Conservation (phyloP, 129 eudicot genomes). For the Tanacetum coccineum region DNA sequence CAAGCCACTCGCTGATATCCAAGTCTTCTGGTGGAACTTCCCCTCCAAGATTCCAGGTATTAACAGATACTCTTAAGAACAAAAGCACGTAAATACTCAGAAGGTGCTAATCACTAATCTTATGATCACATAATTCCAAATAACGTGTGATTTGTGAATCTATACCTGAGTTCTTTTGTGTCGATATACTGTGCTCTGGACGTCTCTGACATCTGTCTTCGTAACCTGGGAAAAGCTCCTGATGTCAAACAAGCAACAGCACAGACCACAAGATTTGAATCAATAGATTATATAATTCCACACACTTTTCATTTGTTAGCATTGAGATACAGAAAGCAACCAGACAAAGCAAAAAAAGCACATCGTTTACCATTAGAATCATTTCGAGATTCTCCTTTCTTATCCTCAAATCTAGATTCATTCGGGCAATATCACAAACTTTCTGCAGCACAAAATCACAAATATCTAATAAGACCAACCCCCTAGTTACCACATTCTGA, state of each 20-base stretch:
- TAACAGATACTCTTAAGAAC: constrained; percentile 61
- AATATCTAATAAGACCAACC: not conserved
- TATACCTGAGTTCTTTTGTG: constrained; percentile 72
- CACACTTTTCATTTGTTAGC: constrained; percentile 13
- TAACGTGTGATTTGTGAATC: constrained; percentile 15
- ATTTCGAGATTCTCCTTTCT: constrained; percentile 26
- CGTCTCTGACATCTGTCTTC: constrained; percentile 91
- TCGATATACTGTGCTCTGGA: constrained; percentile 74
- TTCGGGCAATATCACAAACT: constrained; percentile 30
- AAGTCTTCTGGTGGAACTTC: constrained; percentile 70
- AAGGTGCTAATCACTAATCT: not conserved
- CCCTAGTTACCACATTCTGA: not conserved
- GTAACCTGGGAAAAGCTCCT: constrained; percentile 65
- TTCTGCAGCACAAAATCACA: constrained; percentile 13
- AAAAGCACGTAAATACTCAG: not conserved
- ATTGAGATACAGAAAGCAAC: not conserved
- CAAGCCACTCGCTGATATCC: constrained; percentile 69
- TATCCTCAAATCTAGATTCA: constrained; percentile 36
- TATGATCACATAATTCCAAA: not conserved
- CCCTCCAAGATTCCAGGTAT: constrained; percentile 94
- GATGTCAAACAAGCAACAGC: constrained; percentile 27
- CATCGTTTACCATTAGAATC: constrained; percentile 34
- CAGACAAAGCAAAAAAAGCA: constrained; percentile 4
- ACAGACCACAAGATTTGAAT: constrained; percentile 20
- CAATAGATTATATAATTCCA: constrained; percentile 2